phyloP scores from a whole-genome alignment of 2,329 filamentous ascomycete genomes.

The Chrysoporthe austroafricana region DNA sequence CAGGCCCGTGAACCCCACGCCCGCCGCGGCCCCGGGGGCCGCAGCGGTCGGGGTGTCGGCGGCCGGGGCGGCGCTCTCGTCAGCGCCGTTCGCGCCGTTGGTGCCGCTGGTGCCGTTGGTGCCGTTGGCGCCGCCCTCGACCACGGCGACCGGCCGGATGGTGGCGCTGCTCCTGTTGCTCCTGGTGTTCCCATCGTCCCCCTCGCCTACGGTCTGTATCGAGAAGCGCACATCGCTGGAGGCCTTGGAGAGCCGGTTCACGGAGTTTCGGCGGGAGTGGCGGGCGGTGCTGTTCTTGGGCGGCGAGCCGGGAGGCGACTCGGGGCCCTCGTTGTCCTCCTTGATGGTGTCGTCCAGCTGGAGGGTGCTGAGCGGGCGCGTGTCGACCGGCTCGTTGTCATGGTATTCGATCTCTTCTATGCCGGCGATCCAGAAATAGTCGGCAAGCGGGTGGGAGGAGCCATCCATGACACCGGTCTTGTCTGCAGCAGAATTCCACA shows the following conservation, averaged over 20 bases:
- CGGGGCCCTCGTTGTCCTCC: constrained; percentile 61
- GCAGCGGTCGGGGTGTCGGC: constrained; percentile 6
- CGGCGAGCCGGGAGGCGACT: constrained; percentile 36
- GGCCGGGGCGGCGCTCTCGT: constrained; percentile 33
- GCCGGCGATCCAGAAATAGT: constrained; percentile 78
- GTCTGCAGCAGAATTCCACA: constrained; percentile 20
- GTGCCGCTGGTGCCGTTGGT: constrained; percentile 28
- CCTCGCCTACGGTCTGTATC: constrained; percentile 57
- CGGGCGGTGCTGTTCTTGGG: constrained; percentile 47
- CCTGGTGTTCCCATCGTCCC: constrained; percentile 59
- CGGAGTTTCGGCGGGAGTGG: constrained; percentile 65
- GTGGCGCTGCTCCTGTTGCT: constrained; percentile 71
- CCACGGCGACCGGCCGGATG: constrained; percentile 50
- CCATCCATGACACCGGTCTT: constrained; percentile 56
- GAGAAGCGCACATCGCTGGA: constrained; percentile 54
- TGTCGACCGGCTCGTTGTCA: constrained; percentile 44
- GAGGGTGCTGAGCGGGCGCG: constrained; percentile 41
- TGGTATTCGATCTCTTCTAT: constrained; percentile 70
- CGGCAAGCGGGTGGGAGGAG: constrained; percentile 68
- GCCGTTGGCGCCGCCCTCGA: constrained; percentile 31
- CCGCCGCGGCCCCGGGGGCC: constrained; percentile 22
- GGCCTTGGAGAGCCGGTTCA: constrained; percentile 60
- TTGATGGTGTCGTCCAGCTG: constrained; percentile 62
- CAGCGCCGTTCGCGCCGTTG: constrained; percentile 30
- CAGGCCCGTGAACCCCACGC: constrained; percentile 41